phyloP scores from a whole-genome alignment of 108 stramenopile genomes.

The Cyclotella kingstonii region DNA sequence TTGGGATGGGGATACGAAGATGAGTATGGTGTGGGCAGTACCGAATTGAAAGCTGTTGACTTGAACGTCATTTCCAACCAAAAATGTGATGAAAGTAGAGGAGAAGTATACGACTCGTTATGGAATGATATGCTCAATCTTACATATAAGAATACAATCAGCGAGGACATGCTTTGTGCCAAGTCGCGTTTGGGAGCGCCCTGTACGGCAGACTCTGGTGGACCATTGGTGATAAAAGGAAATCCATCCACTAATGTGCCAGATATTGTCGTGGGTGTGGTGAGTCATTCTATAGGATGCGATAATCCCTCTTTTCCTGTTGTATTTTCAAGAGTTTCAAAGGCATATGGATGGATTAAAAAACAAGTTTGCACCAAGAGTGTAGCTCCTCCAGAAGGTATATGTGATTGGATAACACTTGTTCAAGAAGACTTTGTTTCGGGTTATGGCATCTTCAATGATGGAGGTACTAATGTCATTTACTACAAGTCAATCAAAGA shows the following conservation, averaged over 20 bases:
- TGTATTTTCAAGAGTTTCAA: constrained; percentile 24
- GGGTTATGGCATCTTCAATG: too few relatives aligned
- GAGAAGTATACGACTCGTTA: background rate
- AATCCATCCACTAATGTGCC: background rate
- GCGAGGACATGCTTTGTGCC: constrained; percentile 43
- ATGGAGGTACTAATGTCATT: too few relatives aligned
- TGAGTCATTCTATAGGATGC: constrained; percentile 32
- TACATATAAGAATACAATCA: constrained; percentile 24
- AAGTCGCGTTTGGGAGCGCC: constrained; percentile 14
- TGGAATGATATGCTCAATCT: too few relatives aligned
- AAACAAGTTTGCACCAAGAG: constrained; percentile 4
- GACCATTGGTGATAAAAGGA: constrained; percentile 35
- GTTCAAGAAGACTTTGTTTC: too few relatives aligned
- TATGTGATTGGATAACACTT: too few relatives aligned
- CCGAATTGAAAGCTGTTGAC: constrained; percentile 15
- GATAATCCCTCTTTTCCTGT: constrained; percentile 29
- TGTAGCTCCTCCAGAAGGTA: background rate
- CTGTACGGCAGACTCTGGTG: constrained; percentile 27
- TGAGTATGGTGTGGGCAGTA: background rate
- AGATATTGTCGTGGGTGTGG: constrained; percentile 41
- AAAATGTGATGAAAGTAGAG: constrained; percentile 34
- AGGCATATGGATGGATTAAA: constrained; percentile 24
- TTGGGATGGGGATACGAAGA: constrained; percentile 51
- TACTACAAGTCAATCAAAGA: too few relatives aligned
- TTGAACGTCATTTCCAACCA: constrained; percentile 27